Conservation (phyloP, 2,329 filamentous ascomycete genomes). For the Cryphonectria nitschkei region DNA sequence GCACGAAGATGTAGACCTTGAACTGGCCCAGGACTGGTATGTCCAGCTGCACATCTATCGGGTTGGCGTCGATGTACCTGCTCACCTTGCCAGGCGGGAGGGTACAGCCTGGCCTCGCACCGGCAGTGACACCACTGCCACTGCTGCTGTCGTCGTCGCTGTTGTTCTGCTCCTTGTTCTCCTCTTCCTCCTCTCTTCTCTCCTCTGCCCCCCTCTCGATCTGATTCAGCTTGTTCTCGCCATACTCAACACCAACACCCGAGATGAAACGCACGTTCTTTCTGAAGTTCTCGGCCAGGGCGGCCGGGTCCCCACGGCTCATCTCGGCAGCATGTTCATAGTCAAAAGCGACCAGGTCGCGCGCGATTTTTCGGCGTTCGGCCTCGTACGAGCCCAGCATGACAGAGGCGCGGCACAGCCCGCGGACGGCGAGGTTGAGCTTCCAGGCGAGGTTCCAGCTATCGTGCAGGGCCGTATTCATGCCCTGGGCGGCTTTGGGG, state of each 20-base stretch:
- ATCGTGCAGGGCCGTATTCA: constrained; percentile 67
- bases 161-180: background rate
- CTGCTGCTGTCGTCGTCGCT: background rate
- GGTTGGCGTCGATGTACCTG: constrained; percentile 57
- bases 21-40: constrained; percentile 59
- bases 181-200: background rate
- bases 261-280: constrained; percentile 76
- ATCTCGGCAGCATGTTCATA: constrained; percentile 61
- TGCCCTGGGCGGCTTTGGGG: constrained; percentile 71
- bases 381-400: constrained; percentile 65
- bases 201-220: background rate
- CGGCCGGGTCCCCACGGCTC: constrained; percentile 63
- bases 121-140: background rate
- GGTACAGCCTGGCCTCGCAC: constrained; percentile 34
- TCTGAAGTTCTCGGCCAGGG: constrained; percentile 69
- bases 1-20: constrained; percentile 52
- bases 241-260: constrained; percentile 64
- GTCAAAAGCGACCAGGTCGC: constrained; percentile 63
- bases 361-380: constrained; percentile 65
- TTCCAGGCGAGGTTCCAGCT: constrained; percentile 63
- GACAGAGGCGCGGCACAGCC: constrained; percentile 53
- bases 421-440: constrained; percentile 56
- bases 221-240: constrained; percentile 22
- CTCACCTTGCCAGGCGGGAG: constrained; percentile 54
- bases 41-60: constrained; percentile 57